Base-by-base conservation (phyloP, 2,329 filamentous ascomycete genomes). In the Cryphonectria parasitica region DNA sequence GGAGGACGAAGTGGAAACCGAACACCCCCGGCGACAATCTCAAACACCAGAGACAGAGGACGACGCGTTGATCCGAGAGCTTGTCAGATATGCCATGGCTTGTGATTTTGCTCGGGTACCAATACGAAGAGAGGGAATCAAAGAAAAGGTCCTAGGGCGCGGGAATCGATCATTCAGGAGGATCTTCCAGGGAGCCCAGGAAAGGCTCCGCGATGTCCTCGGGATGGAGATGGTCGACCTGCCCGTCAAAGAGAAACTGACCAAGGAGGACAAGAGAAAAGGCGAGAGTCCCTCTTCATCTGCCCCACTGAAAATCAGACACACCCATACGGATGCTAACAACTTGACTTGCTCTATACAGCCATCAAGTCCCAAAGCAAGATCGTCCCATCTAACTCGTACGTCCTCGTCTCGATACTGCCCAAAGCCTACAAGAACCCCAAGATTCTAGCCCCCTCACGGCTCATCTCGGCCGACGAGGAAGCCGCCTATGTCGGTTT, bases 161-260 rank as follows among this genome's bases (percentile, higher is more conserved):
- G 87, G 90, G 11, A 83, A 89, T 8, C 86, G 91, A 43, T 84
- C 89, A 49, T 98, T 98, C 79, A 94, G 90, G 78, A 79, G 82
- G 17, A 89, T 98, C 3, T 98, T 97, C 77, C 87, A 88, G 0
- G 84, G 87, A 56, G 93, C 95, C 58, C 95, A 99, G 79, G 81
- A 83, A 45, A 88, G 92, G 74, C 83, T 99, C 52, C 84, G 86
- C 64, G 82, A 83, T 1, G 86, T 90, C 0, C 98, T 97, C 81
- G 96, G 96, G n/a, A 97, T 98, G 94, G 88, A 95, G 79, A 88
- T 99, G 85, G 86, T 89, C 4, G 95, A 98, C 81, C 84, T 98
- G 65, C 94, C 96, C 0, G 84, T 87, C 1, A 88, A 88, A 76
- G 95, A 98, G 77, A 97, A 94, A 80, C 87, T 92, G 64, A 94